Evolutionary conservation across 2,329 filamentous ascomycete genomes (phyloP).

Genomic region (Pyrenophora graminea): DNA sequence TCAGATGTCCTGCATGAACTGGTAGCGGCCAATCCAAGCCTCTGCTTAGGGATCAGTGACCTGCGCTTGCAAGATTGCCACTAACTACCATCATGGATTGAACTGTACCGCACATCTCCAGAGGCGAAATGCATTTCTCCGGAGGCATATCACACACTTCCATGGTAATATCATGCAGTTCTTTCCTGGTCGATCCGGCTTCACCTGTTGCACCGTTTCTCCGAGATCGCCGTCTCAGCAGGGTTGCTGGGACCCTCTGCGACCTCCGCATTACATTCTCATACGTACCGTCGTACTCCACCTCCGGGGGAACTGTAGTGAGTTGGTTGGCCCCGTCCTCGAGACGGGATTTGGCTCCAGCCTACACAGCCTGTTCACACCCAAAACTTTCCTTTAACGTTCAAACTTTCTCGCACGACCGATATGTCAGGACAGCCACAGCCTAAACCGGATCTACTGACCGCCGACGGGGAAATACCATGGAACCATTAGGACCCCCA

Average conservation of each 20-base stretch:
- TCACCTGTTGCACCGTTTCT: slow-evolving; percentile 2
- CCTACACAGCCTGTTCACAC: neutral
- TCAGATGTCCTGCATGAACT: too few species aligned
- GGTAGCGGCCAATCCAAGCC: too few species aligned
- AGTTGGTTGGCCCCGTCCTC: neutral
- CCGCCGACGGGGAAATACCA: too few species aligned
- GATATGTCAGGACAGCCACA: slow-evolving; percentile 6
- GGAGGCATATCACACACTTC: too few species aligned
- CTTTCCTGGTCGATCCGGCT: neutral
- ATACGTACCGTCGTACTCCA: neutral
- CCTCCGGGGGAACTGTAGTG: neutral
- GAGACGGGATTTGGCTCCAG: neutral
- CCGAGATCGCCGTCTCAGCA: slow-evolving; percentile 2
- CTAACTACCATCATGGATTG: neutral
- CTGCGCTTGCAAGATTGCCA: slow-evolving; percentile 3
- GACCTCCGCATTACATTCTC: slow-evolving; percentile 1
- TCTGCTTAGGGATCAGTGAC: neutral
- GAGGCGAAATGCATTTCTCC: neutral
- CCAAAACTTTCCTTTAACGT: neutral
- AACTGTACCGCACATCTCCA: neutral
- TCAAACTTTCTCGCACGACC: neutral
- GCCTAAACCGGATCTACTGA: slow-evolving; percentile 3
- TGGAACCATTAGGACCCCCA: too few species aligned
- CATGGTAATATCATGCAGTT: neutral
- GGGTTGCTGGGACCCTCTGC: neutral